phyloP scores from a whole-genome alignment of 345 rosid genomes.

The Salix dunnii region DNA sequence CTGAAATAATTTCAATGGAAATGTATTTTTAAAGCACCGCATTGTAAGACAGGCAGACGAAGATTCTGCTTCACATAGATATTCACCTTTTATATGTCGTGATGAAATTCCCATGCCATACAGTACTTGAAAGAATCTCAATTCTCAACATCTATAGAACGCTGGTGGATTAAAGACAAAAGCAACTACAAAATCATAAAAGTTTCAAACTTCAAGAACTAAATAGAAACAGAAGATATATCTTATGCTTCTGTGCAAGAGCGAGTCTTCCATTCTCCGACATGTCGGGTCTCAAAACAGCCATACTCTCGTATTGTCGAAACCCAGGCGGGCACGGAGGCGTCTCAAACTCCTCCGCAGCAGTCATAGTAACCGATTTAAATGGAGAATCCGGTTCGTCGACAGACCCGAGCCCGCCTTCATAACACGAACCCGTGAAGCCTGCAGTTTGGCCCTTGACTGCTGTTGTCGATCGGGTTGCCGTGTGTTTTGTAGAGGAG shows the following conservation, averaged over 20 bases:
- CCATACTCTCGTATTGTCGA: conserved; percentile 81
- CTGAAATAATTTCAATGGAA: too few species aligned
- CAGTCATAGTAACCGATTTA: conserved; percentile 30
- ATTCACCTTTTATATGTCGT: not conserved
- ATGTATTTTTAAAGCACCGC: too few species aligned
- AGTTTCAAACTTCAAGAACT: not conserved
- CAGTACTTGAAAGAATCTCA: too few species aligned
- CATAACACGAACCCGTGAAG: conserved; percentile 76
- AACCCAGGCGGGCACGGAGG: conserved; percentile 95
- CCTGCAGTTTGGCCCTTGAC: conserved; percentile 62
- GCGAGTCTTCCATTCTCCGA: conserved; percentile 87
- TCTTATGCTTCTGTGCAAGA: conserved; percentile 38
- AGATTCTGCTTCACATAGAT: not conserved
- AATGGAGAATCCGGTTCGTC: conserved; percentile 55
- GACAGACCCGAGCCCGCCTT: conserved; percentile 58
- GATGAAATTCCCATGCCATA: not conserved
- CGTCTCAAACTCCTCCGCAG: conserved; percentile 68
- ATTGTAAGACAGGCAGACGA: too few species aligned
- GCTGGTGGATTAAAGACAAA: not conserved
- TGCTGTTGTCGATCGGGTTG: not conserved
- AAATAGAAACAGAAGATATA: not conserved
- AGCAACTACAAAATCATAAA: not conserved
- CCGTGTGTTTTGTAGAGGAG: conserved; percentile 15
- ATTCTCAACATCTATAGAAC: not conserved
- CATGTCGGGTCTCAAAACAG: conserved; percentile 90